Evolutionary conservation across 495 filamentous ascomycete species (phyloP), one percentile per base, ranked within the genome.

Genomic region (Penicillium flavigenum): DNA sequence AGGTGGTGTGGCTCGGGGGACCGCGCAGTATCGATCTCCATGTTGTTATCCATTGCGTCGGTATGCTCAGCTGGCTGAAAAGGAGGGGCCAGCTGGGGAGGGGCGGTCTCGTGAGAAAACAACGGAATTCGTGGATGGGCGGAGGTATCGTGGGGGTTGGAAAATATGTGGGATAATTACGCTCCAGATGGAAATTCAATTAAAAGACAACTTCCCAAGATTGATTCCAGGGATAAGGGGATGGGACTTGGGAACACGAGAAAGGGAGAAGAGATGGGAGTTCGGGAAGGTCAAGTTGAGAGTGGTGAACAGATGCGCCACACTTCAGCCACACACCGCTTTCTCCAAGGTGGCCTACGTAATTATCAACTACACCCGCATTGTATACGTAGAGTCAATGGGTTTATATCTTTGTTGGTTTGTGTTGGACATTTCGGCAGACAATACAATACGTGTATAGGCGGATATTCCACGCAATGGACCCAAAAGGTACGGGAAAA

Each of bases 31-130:
- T 83, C 80, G 61, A 96, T 92, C 73, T 98, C 94, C 94, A 98
- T 98, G 75, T 95, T 96, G 67, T 92, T 96, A 77, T 98, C 94
- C 92, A 96, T 96, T 60, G 59, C 27, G 58, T 50, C 46, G 55
- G 63, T 59, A 62, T 61, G 61, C 59, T 62, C 64, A 62, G 63
- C 57, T 65, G 61, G 52, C 51, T 59, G 54, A 45, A 62, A 61
- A 68, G 62, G 68, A 72, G 65, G 70, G 67, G 71, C 63, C 64
- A 69, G 62, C 62, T 66, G 68, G 63, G 63, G 64, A 70, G 70
- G 72, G 72, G 67, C 61, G 74, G 71, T 76, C 74, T 76, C 71
- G 74, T 76, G 73, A 73, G 72, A 62, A 56, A 55, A 55, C 51
- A 54, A 60, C 44, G 57, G 57, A 47, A 53, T 63, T 56, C 48